phyloP scores from a whole-genome alignment of 2,329 filamentous ascomycete genomes.

The Trichoderma sp. region DNA sequence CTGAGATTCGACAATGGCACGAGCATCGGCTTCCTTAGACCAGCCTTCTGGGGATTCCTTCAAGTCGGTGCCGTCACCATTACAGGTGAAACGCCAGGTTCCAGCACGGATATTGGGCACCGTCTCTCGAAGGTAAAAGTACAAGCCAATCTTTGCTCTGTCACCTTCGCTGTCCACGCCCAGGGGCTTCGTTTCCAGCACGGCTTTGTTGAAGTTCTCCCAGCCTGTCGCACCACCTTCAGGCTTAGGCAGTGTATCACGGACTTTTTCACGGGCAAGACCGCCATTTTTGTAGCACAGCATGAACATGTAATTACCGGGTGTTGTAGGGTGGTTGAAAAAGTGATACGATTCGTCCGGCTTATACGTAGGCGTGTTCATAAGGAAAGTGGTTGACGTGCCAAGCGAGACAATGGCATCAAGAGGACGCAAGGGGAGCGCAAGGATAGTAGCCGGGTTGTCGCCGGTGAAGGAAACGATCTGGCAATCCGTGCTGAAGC shows the following conservation, averaged over 20 bases:
- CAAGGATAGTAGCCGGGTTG: slow-evolving; percentile 92
- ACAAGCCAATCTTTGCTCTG: slow-evolving; percentile 83
- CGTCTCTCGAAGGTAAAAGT: slow-evolving; percentile 92
- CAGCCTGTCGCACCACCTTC: slow-evolving; percentile 55
- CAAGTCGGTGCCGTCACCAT: slow-evolving; percentile 54
- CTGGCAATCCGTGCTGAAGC: slow-evolving; percentile 71
- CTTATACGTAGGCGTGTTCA: slow-evolving; percentile 90
- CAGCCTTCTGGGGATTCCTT: slow-evolving; percentile 36
- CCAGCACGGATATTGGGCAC: slow-evolving; percentile 86
- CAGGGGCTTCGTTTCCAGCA: slow-evolving; percentile 67
- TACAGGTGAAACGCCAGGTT: slow-evolving; percentile 76
- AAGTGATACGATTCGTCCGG: slow-evolving; percentile 93
- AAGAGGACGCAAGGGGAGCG: slow-evolving; percentile 78
- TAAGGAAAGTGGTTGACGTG: slow-evolving; percentile 94
- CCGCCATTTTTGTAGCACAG: slow-evolving; percentile 99
- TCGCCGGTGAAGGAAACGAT: slow-evolving; percentile 90
- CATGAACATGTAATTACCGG: slow-evolving; percentile 98
- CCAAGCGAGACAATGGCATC: slow-evolving; percentile 95
- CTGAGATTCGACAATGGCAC: slow-evolving; percentile 91
- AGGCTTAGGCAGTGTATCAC: slow-evolving; percentile 69
- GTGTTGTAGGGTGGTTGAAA: slow-evolving; percentile 93
- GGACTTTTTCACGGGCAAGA: slow-evolving; percentile 84
- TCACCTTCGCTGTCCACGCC: slow-evolving; percentile 55
- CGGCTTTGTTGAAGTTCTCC: slow-evolving; percentile 75
- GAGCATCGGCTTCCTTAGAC: slow-evolving; percentile 67